Evolutionary conservation across 257 asterid species (phyloP), one percentile per base, ranked within the genome.

Genomic region (Mitragyna speciosa): DNA sequence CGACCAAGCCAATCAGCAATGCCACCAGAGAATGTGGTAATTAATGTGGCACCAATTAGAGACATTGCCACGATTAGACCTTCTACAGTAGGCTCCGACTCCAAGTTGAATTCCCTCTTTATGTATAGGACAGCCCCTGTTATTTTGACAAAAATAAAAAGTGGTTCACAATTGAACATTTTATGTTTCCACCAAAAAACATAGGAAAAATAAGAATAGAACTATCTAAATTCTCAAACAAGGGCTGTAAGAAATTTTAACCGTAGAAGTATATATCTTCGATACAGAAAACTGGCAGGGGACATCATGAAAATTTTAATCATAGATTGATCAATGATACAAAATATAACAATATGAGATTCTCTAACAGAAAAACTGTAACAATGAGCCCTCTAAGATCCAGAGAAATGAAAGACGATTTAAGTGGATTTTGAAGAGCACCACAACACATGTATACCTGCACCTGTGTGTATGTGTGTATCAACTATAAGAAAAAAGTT

Each of bases 31-130:
- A 85, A 88, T 33, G 86, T 78, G 15, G 93, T 92, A 68, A 90
- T 85, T 24, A 87, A 36, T 26, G 89, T 83, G 43, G 95, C 95
- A 17, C 97, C 94, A 72, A 92, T 83, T 9, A 92, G 90, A 12
- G 97, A 88, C 87, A 81, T 84, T 66, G 97, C 88, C 59, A 92
- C 92, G 24, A 86, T 85, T 1, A 92, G 89, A 26, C 97, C 97
- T 80, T 89, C 93, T 70, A 88, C 82, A 7, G 89, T 76, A 6
- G 97, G 95, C 33, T 87, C 81, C 36, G 78, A 82, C 70, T 90
- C 92, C 91, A 90, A 82, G 11, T 79, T 56, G 79, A 89, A 89
- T 79, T 92, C 97, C 56, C 65, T 82, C 86, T 90, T 92, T 41
- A 92, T 82, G 76, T 89, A 87, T 20, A 86, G 76, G 43, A 90